A percentile compares a stretch with the other conserved stretches of the same genome.
These are phyloP conservation scores for Arabis alpina DNA, from an alignment of 345 rosid species.

Conservation along the genomic window DNA sequence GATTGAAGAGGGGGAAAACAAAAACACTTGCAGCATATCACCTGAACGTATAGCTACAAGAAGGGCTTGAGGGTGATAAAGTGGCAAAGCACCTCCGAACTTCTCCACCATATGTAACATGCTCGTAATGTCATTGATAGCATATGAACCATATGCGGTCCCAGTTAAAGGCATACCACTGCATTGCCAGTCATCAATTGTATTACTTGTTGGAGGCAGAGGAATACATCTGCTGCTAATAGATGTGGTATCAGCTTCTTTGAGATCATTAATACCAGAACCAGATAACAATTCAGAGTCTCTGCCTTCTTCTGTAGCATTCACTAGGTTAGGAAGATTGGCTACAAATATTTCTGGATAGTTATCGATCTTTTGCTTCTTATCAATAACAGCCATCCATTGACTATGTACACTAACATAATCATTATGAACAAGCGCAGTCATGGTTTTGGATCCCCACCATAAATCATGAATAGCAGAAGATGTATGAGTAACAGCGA, in stretches of 20 bases:
- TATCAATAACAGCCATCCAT: constrained; percentile 55
- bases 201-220: constrained; percentile 35
- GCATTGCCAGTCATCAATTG: constrained; percentile 38
- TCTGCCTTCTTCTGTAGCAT: constrained; percentile 34
- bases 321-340: constrained; percentile 37
- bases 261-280: constrained; percentile 35
- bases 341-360: constrained; percentile 31
- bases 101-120: constrained; percentile 59
- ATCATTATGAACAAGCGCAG: constrained; percentile 61
- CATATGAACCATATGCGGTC: constrained; percentile 43
- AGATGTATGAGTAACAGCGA: constrained; percentile 59
- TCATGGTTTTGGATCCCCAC: constrained; percentile 68
- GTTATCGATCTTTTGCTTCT: constrained; percentile 39
- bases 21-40: constrained; percentile 38
- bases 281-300: constrained; percentile 46
- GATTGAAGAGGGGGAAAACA: constrained; percentile 16
- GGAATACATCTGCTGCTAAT: constrained; percentile 36
- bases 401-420: constrained; percentile 63
- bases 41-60: constrained; percentile 79
- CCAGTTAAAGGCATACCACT: constrained; percentile 41
- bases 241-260: constrained; percentile 35
- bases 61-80: constrained; percentile 79
- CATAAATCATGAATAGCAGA: constrained; percentile 59
- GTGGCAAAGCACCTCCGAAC: constrained; percentile 63
- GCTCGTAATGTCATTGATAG: constrained; percentile 50